These are phyloP conservation scores for Naganishia friedmannii DNA, from an alignment of 768 basidiomycete species.

Conservation along the genomic window DNA sequence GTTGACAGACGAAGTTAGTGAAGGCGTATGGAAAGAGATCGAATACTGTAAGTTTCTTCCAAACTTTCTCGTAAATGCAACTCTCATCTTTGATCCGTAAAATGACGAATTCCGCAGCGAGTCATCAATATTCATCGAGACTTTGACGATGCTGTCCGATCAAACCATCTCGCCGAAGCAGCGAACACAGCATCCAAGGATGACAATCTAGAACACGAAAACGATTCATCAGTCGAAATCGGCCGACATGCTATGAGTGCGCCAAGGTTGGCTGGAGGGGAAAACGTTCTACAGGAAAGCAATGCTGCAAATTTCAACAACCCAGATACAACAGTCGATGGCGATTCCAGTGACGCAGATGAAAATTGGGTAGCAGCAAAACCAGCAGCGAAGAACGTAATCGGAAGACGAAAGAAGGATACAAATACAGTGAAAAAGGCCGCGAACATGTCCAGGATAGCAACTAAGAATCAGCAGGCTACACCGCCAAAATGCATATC, in stretches of 20 bases:
- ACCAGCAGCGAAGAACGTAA: neutral
- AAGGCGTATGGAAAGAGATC: conserved; percentile 26
- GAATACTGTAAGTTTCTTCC: conserved; percentile 37
- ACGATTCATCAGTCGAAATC: neutral
- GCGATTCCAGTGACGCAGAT: neutral
- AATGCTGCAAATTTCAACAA: neutral
- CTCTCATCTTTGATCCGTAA: neutral
- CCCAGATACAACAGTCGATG: neutral
- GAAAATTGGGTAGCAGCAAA: neutral
- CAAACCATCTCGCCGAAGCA: neutral
- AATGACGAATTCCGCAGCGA: conserved; percentile 32
- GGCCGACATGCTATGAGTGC: neutral
- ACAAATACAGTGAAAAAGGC: neutral
- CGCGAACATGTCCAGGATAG: neutral
- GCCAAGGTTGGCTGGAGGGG: neutral
- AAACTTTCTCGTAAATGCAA: no score
- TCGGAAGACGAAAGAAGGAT: neutral
- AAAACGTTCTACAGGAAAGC: conserved; percentile 7
- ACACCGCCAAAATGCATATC: neutral
- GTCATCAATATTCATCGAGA: conserved; percentile 45
- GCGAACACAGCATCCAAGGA: neutral
- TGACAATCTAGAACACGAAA: neutral
- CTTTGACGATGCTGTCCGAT: conserved; percentile 24
- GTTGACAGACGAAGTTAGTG: conserved; percentile 16
- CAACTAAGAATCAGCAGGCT: neutral